These are phyloP conservation scores for Mycosphaerella arachidis DNA, from an alignment of 2,329 filamentous ascomycete species.

Conservation along the genomic window DNA sequence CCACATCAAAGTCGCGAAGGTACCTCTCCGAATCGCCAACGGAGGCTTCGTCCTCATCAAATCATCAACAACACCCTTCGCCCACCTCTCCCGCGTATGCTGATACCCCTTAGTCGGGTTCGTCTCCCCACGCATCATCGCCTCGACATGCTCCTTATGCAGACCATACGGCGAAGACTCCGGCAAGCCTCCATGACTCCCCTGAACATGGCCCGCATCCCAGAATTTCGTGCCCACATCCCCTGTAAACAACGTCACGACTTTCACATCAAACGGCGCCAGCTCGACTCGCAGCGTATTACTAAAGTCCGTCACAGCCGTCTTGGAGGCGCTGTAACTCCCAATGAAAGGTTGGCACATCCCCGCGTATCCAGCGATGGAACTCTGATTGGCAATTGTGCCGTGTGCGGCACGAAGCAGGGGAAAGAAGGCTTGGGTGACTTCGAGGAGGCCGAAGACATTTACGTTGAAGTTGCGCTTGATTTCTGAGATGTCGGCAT, in stretches of 20 bases:
- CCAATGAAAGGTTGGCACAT: conserved; percentile 13
- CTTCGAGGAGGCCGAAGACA: conserved; percentile 39
- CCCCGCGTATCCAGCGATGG: conserved; percentile 22
- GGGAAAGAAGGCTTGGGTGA: conserved; percentile 43
- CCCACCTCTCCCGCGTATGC: conserved; percentile 1
- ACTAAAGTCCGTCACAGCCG: conserved; percentile 15
- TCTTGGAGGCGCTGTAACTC: conserved; percentile 32
- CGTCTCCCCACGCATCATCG: conserved; percentile 5
- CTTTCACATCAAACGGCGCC: conserved; percentile 29
- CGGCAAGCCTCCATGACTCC: conserved; percentile 39
- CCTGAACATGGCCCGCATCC: neutral
- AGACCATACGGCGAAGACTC: conserved; percentile 47
- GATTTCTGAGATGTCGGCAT: conserved; percentile 37
- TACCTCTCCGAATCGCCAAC: conserved; percentile 5
- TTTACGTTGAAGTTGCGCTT: conserved; percentile 49
- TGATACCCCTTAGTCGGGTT: neutral
- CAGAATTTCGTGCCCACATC: neutral
- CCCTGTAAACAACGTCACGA: conserved; percentile 6
- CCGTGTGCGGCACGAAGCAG: conserved; percentile 36
- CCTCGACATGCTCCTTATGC: conserved; percentile 38
- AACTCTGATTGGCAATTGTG: conserved; percentile 36
- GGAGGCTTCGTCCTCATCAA: conserved; percentile 2
- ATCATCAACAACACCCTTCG: conserved; percentile 2
- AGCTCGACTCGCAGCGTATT: conserved; percentile 25
- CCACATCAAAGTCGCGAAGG: neutral